phyloP scores from a whole-genome alignment of 1,139 yeast genomes.

The Hyphopichia khmerensis region DNA sequence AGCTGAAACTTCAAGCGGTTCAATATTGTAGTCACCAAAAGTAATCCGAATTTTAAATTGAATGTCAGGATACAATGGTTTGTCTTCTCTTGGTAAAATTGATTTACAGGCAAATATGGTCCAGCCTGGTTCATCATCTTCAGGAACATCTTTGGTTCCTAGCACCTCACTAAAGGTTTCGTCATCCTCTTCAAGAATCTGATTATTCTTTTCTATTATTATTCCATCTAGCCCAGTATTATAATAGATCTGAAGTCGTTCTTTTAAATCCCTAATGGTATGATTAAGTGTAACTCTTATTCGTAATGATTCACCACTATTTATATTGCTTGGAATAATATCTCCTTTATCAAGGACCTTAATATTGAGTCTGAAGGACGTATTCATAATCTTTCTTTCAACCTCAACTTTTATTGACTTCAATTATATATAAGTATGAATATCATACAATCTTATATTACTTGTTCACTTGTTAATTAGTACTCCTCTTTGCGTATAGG shows the following conservation, averaged over 20 bases:
- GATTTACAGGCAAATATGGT: neutral
- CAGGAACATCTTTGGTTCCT: neutral
- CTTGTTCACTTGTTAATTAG: neutral
- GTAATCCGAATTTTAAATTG: neutral
- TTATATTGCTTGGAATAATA: neutral
- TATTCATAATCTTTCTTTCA: too few species aligned
- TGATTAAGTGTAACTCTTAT: neutral
- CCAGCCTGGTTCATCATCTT: neutral
- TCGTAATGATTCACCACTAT: neutral
- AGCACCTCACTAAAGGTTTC: neutral
- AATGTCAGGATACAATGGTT: neutral
- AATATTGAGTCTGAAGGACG: neutral
- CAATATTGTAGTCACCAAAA: neutral
- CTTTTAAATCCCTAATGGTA: neutral
- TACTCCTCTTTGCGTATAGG: neutral
- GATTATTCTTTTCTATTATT: neutral
- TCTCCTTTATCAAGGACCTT: neutral
- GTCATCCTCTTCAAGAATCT: neutral
- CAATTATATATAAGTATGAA: too few species aligned
- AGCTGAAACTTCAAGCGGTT: neutral
- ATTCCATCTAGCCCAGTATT: neutral
- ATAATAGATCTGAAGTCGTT: neutral
- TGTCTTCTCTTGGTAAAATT: neutral
- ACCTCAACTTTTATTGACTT: too few species aligned
- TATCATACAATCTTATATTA: too few species aligned